phyloP scores from a whole-genome alignment of 1,284 basidiomycete genomes.

The Apiotrichum mycotoxinovorans region DNA sequence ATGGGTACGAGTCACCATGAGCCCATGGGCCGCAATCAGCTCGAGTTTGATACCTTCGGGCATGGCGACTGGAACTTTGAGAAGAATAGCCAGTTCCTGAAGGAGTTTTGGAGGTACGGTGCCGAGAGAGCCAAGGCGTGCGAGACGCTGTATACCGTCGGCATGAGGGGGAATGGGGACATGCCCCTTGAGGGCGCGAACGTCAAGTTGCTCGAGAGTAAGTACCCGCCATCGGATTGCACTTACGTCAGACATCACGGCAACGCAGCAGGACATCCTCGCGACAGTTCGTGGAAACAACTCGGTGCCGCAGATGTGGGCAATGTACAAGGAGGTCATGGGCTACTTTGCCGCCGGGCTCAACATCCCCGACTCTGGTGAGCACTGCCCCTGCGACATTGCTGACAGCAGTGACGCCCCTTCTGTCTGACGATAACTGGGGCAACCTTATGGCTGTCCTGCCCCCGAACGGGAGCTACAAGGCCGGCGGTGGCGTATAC shows the following conservation, averaged over 20 bases:
- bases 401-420: constrained; percentile 16
- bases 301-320: constrained; percentile 56
- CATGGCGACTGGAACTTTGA: constrained; percentile 20
- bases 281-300: constrained; percentile 55
- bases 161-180: constrained; percentile 34
- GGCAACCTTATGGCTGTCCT: constrained; percentile 51
- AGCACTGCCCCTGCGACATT: constrained; percentile 9
- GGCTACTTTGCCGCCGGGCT: constrained; percentile 62
- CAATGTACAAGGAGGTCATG: constrained; percentile 60
- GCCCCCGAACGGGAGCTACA: constrained; percentile 55
- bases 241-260: constrained; percentile 50
- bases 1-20: constrained; percentile 57
- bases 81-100: constrained; percentile 22
- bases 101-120: constrained; percentile 31
- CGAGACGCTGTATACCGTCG: constrained; percentile 31
- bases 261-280: constrained; percentile 61
- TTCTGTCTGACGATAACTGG: constrained; percentile 45
- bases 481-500: constrained; percentile 63
- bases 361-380: constrained; percentile 33
- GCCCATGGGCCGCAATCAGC: constrained; percentile 36
- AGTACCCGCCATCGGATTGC: not conserved
- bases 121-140: constrained; percentile 26
- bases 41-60: constrained; percentile 2
- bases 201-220: constrained; percentile 8
- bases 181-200: constrained; percentile 23